Evolutionary conservation across 441 rosid genomes (phyloP).

Genomic region (Dalechampia spathulata): DNA sequence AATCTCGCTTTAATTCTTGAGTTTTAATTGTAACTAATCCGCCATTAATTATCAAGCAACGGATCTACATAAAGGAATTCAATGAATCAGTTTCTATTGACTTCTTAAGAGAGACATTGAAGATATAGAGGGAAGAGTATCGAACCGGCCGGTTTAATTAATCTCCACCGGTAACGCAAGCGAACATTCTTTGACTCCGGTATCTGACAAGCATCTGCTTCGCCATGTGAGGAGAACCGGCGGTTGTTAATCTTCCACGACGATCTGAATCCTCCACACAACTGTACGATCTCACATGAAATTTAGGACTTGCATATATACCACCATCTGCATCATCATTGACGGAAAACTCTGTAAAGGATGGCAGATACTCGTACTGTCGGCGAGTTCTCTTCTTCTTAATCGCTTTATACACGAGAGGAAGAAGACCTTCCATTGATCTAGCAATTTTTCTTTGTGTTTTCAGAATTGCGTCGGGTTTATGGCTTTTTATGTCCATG

Average conservation of each 20-base stretch:
- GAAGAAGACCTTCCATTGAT: constrained; percentile 75
- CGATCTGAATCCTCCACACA: constrained; percentile 35
- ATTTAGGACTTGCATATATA: background rate
- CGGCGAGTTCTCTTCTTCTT: constrained; percentile 47
- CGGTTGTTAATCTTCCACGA: background rate
- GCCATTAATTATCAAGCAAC: too few species aligned
- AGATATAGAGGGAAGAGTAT: too few species aligned
- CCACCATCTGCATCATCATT: background rate
- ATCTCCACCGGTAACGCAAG: constrained; percentile 50
- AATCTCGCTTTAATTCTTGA: too few species aligned
- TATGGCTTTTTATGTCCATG: too few species aligned
- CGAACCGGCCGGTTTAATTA: too few species aligned
- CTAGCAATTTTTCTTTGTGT: too few species aligned
- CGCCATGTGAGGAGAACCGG: constrained; percentile 17
- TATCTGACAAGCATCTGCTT: constrained; percentile 44
- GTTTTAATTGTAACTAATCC: too few species aligned
- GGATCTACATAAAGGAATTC: too few species aligned
- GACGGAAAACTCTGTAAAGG: constrained; percentile 30
- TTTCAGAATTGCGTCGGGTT: too few species aligned
- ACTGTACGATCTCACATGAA: constrained; percentile 32
- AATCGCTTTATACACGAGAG: constrained; percentile 54
- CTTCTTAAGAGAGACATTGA: too few species aligned
- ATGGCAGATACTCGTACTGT: constrained; percentile 60
- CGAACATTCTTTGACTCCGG: constrained; percentile 62
- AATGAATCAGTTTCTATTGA: too few species aligned